A percentile compares a stretch with the other conserved stretches of the same genome.
phyloP scores from a whole-genome alignment of 345 rosid species.

The Hevea brasiliensis region DNA sequence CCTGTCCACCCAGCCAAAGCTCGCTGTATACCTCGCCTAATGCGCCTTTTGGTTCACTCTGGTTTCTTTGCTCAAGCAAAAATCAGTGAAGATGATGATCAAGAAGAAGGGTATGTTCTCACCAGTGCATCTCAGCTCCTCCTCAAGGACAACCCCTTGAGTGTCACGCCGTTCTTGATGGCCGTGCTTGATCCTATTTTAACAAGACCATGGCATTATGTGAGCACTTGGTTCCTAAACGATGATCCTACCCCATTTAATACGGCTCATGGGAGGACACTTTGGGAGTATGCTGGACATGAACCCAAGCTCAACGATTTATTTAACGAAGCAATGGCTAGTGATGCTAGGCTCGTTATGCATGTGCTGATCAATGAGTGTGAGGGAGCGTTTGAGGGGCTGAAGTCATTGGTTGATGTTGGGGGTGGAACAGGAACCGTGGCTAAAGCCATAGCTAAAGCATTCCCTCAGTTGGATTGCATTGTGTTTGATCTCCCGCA shows the following conservation, averaged over 20 bases:
- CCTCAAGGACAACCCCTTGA: neutral
- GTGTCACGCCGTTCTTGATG: constrained; percentile 13
- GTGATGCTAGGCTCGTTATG: no score
- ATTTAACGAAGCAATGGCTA: constrained; percentile 25
- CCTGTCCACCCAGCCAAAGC: constrained; percentile 16
- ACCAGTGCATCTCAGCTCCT: neutral
- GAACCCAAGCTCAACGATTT: constrained; percentile 7
- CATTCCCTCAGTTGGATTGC: no score
- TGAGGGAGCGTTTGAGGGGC: no score
- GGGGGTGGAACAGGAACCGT: no score
- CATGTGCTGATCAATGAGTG: no score
- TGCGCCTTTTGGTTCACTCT: constrained; percentile 20
- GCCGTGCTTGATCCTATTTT: constrained; percentile 16
- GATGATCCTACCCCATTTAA: no score
- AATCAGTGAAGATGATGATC: neutral
- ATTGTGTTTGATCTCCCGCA: no score
- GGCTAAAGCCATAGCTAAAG: no score
- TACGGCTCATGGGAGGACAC: constrained; percentile 12
- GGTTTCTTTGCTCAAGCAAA: constrained; percentile 6
- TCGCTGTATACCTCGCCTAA: constrained; percentile 2
- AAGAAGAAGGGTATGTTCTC: constrained; percentile 5
- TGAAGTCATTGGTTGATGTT: no score
- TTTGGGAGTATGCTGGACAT: constrained; percentile 19
- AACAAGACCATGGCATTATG: constrained; percentile 4
- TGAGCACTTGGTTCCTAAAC: no score